Evolutionary conservation across 345 rosid species (phyloP).

Genomic region (Brassica juncea): DNA sequence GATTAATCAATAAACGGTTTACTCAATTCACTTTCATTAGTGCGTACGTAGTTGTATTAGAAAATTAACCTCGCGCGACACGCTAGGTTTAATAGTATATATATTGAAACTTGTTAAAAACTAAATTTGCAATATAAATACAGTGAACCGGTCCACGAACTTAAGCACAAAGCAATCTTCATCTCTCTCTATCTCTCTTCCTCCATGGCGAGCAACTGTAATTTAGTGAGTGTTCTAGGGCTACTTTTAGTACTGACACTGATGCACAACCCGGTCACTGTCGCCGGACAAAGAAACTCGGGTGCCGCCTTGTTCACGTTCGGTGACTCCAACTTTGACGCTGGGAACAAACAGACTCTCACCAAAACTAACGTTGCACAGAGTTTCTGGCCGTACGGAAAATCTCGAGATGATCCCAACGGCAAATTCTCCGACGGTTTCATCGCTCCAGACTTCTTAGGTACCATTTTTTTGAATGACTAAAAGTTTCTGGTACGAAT

Average conservation of each 20-base stretch:
- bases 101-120: not conserved
- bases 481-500: too few relatives aligned
- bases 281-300: conserved; percentile 23
- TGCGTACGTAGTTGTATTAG: not conserved
- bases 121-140: not conserved
- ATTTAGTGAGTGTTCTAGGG: conserved; percentile 9
- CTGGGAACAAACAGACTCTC: conserved; percentile 30
- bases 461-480: not conserved
- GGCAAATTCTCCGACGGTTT: conserved; percentile 38
- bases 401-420: conserved; percentile 32
- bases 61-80: not conserved
- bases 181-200: not conserved
- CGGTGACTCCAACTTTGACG: conserved; percentile 24
- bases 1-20: not conserved
- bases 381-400: conserved; percentile 38
- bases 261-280: not conserved
- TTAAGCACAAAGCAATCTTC: not conserved
- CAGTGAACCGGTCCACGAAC: not conserved
- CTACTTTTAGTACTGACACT: conserved; percentile 7
- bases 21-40: not conserved
- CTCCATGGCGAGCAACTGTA: not conserved
- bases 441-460: conserved; percentile 27
- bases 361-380: not conserved
- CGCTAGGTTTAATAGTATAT: not conserved
- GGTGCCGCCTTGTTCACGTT: conserved; percentile 17